Conservation (phyloP, 1,284 basidiomycete genomes). For the Trametes polyzona region DNA sequence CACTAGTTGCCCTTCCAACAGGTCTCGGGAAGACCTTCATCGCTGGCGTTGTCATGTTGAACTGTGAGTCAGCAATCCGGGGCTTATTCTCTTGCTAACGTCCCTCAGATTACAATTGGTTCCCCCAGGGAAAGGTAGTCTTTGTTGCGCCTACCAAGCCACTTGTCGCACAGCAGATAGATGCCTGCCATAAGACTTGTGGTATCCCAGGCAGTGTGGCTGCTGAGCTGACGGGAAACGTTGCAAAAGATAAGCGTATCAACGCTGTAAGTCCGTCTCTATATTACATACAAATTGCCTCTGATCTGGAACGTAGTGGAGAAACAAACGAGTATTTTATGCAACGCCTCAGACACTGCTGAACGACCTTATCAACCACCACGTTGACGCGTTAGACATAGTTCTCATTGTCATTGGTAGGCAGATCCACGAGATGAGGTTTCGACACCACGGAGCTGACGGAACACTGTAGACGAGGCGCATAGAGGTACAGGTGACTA, state of each 20-base stretch:
- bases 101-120: conserved; percentile 85
- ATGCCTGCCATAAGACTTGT: conserved; percentile 92
- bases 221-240: conserved; percentile 85
- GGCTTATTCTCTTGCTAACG: neutral
- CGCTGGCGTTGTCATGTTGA: conserved; percentile 95
- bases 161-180: conserved; percentile 92
- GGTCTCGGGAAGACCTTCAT: conserved; percentile 99
- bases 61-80: conserved; percentile 58
- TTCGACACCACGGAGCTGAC: too few species aligned
- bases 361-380: conserved; percentile 81
- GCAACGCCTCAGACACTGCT: conserved; percentile 97
- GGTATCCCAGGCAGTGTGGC: conserved; percentile 92
- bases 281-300: neutral
- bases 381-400: conserved; percentile 80
- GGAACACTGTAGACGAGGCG: conserved; percentile 95
- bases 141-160: conserved; percentile 98
- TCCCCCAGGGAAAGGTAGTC: conserved; percentile 90
- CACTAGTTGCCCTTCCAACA: conserved; percentile 93
- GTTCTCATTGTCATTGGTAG: conserved; percentile 82
- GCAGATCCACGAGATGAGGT: conserved; percentile 17
- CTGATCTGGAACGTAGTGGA: conserved; percentile 57
- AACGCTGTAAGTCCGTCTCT: conserved; percentile 57
- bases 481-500: conserved; percentile 94
- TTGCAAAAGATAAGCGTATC: conserved; percentile 52
- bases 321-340: conserved; percentile 90